Base-by-base conservation (phyloP, 2,329 filamentous ascomycete species). In the Verticillium dahliae region DNA sequence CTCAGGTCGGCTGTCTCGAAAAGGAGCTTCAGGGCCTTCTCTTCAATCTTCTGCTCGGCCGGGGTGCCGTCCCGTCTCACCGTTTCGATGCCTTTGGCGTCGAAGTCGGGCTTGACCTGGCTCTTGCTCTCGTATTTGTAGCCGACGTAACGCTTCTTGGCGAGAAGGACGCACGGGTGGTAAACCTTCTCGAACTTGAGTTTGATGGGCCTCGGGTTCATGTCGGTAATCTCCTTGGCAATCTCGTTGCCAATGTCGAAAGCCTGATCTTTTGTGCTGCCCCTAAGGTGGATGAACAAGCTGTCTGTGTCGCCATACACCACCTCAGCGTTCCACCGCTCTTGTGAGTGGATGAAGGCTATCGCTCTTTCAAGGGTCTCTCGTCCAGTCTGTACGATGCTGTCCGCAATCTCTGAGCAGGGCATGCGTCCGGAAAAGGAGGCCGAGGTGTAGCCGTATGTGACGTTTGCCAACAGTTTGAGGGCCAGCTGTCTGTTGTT, bases 151-250 rank as follows among this genome's bases (percentile, higher is more conserved):
- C 95, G 90, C 72, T 99, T 99, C 78, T 99, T 99, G 18, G 96
- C 92, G 0, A 99, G 83, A 4, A 99, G 82, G 0, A 98, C 87
- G 71, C 94, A 98, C 0, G 96, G 95, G 65, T 96, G 90, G 74
- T 99, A 99, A 1, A 99, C 94, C 69, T 99, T 99, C 73, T 99
- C 95, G 68, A 99, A 97, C 72, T 98, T 98, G 65, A 99, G 88
- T 75, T 97, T 98, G 67, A 99, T 81, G 0, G 95, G 95, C 1
- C 89, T 85, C 2, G 95, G 96, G 70, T 97, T 99, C 79, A 90
- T 89, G 60, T 91, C 85, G 0, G 95, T 98, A 62, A 99, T 86
- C 14, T 89, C 88, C 69, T 90, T 85, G 38, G 93, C 90, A 64
- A 99, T 99, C 71, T 98, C 94, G 67, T 93, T 87, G 35, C 95